Base-by-base conservation (phyloP, 2,329 filamentous ascomycete genomes). In the Diaporthe citrichinensis region DNA sequence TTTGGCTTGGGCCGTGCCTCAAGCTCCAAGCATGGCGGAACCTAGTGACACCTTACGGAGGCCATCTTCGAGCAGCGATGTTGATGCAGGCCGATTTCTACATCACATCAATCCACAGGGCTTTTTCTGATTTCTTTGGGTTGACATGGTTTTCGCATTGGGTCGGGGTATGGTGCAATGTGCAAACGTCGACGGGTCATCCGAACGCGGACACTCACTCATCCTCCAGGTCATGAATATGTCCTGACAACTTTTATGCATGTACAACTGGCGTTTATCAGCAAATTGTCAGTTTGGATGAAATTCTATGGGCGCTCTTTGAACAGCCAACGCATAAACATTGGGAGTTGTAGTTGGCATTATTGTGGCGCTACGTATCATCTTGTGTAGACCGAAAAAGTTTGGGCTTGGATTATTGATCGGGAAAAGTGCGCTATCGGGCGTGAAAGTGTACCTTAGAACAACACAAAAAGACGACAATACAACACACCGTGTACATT, bases 1-100 rank as follows among this genome's bases (percentile, higher is more conserved):
- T 74, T 77, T 25, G 71, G 68, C 1, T 36, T 77, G 15, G 73
- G 75, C 28, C 57, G 76, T 23, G 58, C 61, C 15, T 49, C 76
- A 4, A 72, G 65, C n/a, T 71, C 67, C 17, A 73, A 76, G 46
- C 58, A 77, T 14, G 25, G 59, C 4, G 76, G 46, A n/a, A 36
- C 67, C 1, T 74, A 74, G 71, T 39, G 41, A 49, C 12, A 5
- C n/a, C 12, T n/a, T 34, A 9, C n/a, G 9, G 34, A 9, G 9
- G 12, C 41, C 23, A 20, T 2, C 31, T 25, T 53, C 6, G 6
- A 15, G 34, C 7, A 12, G 9, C 2, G 23, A n/a, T 25, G 3
- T 61, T 61, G 12, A 5, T 36, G 20, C 34, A 15, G 4, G 34
- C 5, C 23, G 4, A 12, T 10, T 68, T 9, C 7, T 36, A 4